Conservation (phyloP, 139 green algal genomes). For the Eudorina sp. region DNA sequence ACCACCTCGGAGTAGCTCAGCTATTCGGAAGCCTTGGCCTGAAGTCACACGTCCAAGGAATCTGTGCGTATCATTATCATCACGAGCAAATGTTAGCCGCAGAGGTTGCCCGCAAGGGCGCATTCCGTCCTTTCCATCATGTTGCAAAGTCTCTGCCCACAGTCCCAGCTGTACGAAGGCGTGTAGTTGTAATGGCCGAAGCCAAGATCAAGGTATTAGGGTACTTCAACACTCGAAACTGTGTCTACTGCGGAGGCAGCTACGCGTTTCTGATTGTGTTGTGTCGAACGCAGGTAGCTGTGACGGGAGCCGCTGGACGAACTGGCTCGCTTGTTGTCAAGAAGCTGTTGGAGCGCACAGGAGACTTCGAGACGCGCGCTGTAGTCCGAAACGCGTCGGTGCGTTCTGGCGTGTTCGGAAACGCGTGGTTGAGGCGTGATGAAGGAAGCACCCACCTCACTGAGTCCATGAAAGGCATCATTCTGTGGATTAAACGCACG, state of each 20-base stretch:
- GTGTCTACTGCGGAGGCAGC: not conserved
- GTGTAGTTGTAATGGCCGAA: not conserved
- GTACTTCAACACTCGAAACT: not conserved
- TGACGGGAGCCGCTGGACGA: conserved; percentile 82
- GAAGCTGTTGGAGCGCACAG: conserved; percentile 67
- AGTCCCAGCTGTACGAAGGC: not conserved
- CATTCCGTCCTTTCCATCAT: not conserved
- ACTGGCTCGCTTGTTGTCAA: conserved; percentile 81
- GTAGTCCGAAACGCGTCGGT: conserved; percentile 72
- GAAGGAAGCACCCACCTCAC: no score
- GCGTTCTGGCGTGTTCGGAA: conserved; percentile 41
- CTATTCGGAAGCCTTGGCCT: no score
- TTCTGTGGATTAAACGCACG: no score
- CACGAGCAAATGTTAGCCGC: no score
- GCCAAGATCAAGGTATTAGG: not conserved
- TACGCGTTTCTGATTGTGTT: no score
- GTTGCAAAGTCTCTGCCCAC: no score
- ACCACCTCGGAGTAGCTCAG: no score
- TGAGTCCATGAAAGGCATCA: no score
- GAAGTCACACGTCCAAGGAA: no score
- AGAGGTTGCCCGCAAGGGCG: not conserved
- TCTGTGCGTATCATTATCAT: no score
- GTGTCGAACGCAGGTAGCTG: conserved; percentile 65
- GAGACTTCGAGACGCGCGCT: conserved; percentile 60
- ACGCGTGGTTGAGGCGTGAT: no score